These are phyloP conservation scores for Ogataea ramenticola DNA, from an alignment of 805 yeast genomes.

Conservation along the genomic window DNA sequence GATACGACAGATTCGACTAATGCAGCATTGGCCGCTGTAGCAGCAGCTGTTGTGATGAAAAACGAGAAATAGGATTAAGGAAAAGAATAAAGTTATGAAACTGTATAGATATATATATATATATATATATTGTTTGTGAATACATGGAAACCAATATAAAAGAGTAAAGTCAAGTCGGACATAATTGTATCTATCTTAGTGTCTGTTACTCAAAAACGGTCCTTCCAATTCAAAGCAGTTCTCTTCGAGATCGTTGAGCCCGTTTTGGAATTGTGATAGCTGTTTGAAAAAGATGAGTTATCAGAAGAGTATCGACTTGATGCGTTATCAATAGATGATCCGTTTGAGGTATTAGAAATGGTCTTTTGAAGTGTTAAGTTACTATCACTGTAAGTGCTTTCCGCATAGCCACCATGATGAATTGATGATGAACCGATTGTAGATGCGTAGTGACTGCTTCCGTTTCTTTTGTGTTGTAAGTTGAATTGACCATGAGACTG, in stretches of 20 bases:
- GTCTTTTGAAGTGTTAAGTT: conserved; percentile 1
- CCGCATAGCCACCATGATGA: neutral
- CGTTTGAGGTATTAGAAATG: conserved; percentile 6
- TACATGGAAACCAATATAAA: no score
- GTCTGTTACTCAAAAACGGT: no score
- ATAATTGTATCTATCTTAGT: no score
- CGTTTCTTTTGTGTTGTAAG: neutral
- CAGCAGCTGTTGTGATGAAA: conserved; percentile 20
- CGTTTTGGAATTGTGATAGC: neutral
- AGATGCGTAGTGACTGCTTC: neutral
- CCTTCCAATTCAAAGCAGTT: no score
- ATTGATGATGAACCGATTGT: neutral
- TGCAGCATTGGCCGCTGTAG: conserved; percentile 25
- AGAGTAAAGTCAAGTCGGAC: no score
- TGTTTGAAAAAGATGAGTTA: conserved; percentile 1
- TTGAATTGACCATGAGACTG: neutral
- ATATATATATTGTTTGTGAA: no score
- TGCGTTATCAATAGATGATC: conserved; percentile 9
- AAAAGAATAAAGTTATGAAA: no score
- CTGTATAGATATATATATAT: no score
- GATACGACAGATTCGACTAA: conserved; percentile 13
- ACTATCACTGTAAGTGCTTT: conserved; percentile 4
- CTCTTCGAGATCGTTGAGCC: no score
- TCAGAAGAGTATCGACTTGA: conserved; percentile 10
- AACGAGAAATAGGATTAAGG: neutral